These are phyloP conservation scores for Mycena polygramma DNA, from an alignment of 768 basidiomycete genomes.

Conservation along the genomic window DNA sequence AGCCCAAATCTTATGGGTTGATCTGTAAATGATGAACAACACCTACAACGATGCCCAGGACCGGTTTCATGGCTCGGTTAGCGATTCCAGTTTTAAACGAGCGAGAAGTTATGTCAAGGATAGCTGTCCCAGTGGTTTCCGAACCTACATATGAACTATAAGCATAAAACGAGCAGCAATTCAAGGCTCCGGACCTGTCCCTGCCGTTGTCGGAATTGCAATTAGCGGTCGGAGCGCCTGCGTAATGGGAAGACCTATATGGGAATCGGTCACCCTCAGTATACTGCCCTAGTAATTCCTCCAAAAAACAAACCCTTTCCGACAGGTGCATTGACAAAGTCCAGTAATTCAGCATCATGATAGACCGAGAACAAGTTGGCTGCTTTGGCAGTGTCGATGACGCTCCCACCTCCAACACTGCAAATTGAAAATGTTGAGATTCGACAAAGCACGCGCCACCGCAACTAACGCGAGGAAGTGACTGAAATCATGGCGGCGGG, in stretches of 20 bases:
- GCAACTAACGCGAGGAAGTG: constrained; percentile 88
- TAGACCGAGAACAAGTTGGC: constrained; percentile 96
- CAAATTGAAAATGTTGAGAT: constrained; percentile 8
- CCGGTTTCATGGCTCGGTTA: constrained; percentile 90
- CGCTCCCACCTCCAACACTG: constrained; percentile 93
- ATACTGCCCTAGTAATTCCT: background rate
- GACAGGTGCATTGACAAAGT: constrained; percentile 97
- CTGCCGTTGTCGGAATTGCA: constrained; percentile 81
- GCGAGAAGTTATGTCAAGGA: constrained; percentile 91
- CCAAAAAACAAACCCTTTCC: constrained; percentile 76
- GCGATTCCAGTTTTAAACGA: constrained; percentile 98
- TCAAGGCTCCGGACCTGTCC: constrained; percentile 65
- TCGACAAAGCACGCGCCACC: background rate
- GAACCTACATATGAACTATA: constrained; percentile 56
- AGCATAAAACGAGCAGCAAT: background rate
- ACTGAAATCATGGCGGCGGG: constrained; percentile 88
- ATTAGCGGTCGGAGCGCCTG: constrained; percentile 86
- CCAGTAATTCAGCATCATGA: constrained; percentile 92
- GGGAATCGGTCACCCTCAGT: too few relatives aligned
- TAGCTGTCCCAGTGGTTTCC: constrained; percentile 95
- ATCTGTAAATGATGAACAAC: background rate
- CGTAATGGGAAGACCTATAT: constrained; percentile 71
- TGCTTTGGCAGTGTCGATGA: constrained; percentile 96
- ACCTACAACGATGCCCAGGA: constrained; percentile 80
- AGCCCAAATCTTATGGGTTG: constrained; percentile 42